These are phyloP conservation scores for Salix arbutifolia DNA, from an alignment of 345 rosid species.

Conservation along the genomic window DNA sequence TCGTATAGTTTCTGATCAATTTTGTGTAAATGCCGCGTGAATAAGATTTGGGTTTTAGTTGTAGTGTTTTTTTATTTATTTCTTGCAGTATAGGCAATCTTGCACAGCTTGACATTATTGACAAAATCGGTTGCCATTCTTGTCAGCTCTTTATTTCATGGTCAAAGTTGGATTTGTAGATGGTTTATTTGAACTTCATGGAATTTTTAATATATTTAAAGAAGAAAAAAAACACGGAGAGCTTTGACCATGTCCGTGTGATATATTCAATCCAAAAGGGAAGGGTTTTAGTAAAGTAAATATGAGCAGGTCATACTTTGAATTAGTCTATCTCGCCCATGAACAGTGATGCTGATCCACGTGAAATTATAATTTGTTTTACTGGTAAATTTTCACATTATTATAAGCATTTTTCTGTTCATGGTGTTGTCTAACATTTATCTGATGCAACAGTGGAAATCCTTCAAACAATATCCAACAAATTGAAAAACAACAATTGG, in stretches of 20 bases:
- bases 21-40: too few species aligned
- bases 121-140: background rate
- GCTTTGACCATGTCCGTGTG: background rate
- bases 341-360: too few species aligned
- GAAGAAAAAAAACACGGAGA: background rate
- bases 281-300: background rate
- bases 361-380: background rate
- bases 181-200: background rate
- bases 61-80: background rate
- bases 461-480: slow-evolving; percentile 40
- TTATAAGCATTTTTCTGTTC: background rate
- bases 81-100: background rate
- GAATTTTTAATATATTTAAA: too few species aligned
- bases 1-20: too few species aligned
- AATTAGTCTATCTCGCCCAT: background rate
- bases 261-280: background rate
- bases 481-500: slow-evolving; percentile 33
- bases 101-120: background rate
- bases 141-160: background rate
- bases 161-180: background rate
- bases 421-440: background rate
- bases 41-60: background rate
- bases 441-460: slow-evolving; percentile 40
- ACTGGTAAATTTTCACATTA: background rate
- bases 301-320: too few species aligned